Evolutionary conservation across 2,329 filamentous ascomycete species (phyloP).

Genomic region (Alternaria incomplexa): DNA sequence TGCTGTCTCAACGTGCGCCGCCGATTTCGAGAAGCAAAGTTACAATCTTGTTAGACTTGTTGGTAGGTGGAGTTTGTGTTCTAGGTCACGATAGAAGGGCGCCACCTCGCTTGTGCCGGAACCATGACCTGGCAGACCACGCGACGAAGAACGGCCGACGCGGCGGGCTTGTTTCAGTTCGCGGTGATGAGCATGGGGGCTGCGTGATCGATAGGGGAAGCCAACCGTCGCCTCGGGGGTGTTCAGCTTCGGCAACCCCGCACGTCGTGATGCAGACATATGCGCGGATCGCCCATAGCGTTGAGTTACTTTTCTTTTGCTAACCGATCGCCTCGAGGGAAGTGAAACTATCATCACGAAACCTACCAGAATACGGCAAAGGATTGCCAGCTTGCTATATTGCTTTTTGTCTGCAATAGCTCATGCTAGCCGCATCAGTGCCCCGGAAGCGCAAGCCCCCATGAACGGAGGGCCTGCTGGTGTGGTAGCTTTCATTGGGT

Average conservation of each 20-base stretch:
- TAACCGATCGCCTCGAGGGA: background rate
- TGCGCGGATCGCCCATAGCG: background rate
- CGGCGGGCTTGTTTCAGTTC: constrained; percentile 13
- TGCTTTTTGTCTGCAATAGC: background rate
- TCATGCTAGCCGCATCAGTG: background rate
- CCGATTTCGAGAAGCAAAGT: background rate
- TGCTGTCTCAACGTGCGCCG: background rate
- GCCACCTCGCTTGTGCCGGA: constrained; percentile 8
- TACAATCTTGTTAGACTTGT: background rate
- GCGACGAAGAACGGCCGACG: constrained; percentile 3
- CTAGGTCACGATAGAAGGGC: constrained; percentile 4
- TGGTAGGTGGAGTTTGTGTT: background rate
- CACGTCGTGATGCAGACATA: background rate
- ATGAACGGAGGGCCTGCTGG: constrained; percentile 4
- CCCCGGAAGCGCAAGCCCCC: background rate
- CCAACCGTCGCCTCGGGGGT: background rate
- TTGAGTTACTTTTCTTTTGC: background rate
- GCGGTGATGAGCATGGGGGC: constrained; percentile 1
- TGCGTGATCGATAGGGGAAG: constrained; percentile 9
- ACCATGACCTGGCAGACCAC: constrained; percentile 4
- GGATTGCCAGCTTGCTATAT: background rate
- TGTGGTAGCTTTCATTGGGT: constrained; percentile 2
- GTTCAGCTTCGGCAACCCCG: constrained; percentile 5
- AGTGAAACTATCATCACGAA: background rate
- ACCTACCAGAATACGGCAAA: background rate